A percentile compares a stretch with the other conserved stretches of the same genome.
phyloP scores from a whole-genome alignment of 2,329 filamentous ascomycete species.

The Sclerotinia spermophila region DNA sequence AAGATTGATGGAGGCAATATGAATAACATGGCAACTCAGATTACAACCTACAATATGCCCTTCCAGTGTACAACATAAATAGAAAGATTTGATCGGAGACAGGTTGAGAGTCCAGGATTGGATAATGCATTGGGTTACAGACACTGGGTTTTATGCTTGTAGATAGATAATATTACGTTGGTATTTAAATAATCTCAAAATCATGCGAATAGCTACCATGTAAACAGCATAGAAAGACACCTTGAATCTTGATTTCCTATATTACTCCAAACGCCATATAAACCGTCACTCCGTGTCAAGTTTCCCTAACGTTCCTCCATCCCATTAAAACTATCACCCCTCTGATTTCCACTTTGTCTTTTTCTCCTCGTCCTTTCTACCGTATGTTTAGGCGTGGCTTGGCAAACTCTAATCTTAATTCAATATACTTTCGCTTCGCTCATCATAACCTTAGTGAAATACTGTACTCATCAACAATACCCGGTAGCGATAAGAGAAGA shows the following conservation, averaged over 20 bases:
- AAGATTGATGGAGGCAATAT: neutral
- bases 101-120: neutral
- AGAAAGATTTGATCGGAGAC: neutral
- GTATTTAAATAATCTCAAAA: neutral
- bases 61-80: neutral
- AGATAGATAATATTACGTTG: neutral
- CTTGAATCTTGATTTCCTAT: too few species aligned
- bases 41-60: neutral
- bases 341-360: too few species aligned
- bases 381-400: too few species aligned
- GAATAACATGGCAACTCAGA: neutral
- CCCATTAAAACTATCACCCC: too few species aligned
- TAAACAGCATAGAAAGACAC: neutral
- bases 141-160: neutral
- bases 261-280: too few species aligned
- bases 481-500: neutral
- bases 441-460: too few species aligned
- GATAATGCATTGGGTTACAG: neutral
- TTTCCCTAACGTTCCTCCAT: too few species aligned
- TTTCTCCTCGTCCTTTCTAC: too few species aligned
- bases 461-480: neutral
- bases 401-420: too few species aligned
- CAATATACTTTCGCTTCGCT: too few species aligned
- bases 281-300: too few species aligned
- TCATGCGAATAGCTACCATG: neutral